These are phyloP conservation scores for Aureobasidium mangrovei DNA, from an alignment of 2,329 filamentous ascomycete species.

Conservation along the genomic window DNA sequence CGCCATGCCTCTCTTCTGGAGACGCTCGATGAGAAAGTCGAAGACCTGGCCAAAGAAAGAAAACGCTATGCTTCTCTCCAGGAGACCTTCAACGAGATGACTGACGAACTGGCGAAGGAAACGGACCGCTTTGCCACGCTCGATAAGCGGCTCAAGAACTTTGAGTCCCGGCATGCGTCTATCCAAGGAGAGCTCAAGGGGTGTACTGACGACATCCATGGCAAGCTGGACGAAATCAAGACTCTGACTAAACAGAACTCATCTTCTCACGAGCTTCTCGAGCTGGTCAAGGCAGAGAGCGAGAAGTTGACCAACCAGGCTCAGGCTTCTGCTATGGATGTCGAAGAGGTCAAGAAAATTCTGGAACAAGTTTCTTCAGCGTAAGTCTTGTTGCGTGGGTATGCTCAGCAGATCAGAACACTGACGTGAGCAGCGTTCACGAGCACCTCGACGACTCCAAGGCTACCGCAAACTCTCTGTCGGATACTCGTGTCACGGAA, in stretches of 20 bases:
- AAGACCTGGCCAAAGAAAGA: neutral
- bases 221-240: neutral
- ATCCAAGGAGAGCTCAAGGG: neutral
- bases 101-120: neutral
- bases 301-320: neutral
- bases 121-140: neutral
- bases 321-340: neutral
- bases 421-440: neutral
- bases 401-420: neutral
- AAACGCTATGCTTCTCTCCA: neutral
- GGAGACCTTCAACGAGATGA: neutral
- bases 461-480: neutral
- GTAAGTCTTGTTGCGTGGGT: neutral
- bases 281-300: constrained; percentile 4
- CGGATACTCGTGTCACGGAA: neutral
- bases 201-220: neutral
- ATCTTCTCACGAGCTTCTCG: neutral
- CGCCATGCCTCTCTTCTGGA: neutral
- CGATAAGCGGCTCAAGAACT: neutral
- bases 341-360: neutral
- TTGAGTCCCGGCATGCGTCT: neutral
- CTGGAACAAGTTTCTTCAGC: neutral
- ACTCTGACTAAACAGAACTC: neutral
- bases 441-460: neutral
- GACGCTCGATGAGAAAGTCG: neutral